Evolutionary conservation across 2,329 filamentous ascomycete genomes (phyloP).

Genomic region (Acephala macrosclerotiorum): DNA sequence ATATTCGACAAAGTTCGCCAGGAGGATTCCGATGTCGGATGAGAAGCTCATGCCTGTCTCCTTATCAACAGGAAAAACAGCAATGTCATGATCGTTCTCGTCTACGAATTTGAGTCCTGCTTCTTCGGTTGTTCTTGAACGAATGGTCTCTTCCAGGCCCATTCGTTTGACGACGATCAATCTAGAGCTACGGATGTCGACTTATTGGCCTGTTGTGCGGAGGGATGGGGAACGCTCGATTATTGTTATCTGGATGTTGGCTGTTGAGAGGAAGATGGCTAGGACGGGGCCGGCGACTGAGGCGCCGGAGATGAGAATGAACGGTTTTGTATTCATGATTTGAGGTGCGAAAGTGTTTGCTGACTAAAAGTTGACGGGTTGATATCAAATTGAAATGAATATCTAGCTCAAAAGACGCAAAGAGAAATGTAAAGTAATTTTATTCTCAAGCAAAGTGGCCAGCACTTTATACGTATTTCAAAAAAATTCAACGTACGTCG

Average conservation of each 20-base stretch:
- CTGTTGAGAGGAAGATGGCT: conserved; percentile 16
- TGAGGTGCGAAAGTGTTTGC: background rate
- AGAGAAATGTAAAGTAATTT: background rate
- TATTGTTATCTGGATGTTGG: conserved; percentile 46
- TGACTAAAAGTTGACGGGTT: background rate
- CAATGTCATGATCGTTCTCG: conserved; percentile 46
- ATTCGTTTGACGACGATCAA: conserved; percentile 59
- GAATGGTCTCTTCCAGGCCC: conserved; percentile 55
- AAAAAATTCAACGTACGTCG: too few species aligned
- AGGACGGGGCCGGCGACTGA: conserved; percentile 18
- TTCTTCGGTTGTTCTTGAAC: conserved; percentile 52
- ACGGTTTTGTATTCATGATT: conserved; percentile 18
- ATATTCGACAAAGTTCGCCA: conserved; percentile 50
- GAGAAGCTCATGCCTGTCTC: conserved; percentile 44
- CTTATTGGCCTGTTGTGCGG: conserved; percentile 56
- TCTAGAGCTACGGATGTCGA: conserved; percentile 60
- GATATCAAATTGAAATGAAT: background rate
- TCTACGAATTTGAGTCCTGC: conserved; percentile 55
- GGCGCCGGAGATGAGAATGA: conserved; percentile 16
- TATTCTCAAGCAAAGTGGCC: background rate
- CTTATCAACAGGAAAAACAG: conserved; percentile 48
- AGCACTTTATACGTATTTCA: background rate
- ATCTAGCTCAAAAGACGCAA: too few species aligned
- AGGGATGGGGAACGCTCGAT: conserved; percentile 51
- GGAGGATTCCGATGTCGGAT: conserved; percentile 54